phyloP scores from a whole-genome alignment of 78 protist species.

The Dictyostelium capitatum region DNA sequence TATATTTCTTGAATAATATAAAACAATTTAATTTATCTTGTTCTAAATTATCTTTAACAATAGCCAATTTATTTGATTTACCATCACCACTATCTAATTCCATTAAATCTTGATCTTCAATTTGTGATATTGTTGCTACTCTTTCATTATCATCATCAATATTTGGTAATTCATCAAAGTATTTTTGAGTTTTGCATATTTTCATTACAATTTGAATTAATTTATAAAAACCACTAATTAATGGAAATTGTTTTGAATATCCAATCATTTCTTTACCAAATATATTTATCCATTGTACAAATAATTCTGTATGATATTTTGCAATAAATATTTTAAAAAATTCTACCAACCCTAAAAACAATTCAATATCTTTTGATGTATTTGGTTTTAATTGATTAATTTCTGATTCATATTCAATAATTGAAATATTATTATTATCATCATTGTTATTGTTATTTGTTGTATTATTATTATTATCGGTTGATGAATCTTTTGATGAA shows the following conservation, averaged over 20 bases:
- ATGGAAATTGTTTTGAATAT: slow-evolving; percentile 64
- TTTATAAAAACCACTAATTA: slow-evolving; percentile 82
- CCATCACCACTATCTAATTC: no score
- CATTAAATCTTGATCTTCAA: background rate
- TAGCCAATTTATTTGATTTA: background rate
- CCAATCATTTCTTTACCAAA: slow-evolving; percentile 78
- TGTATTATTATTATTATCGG: background rate
- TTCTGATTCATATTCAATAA: slow-evolving; percentile 39
- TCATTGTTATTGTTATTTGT: background rate
- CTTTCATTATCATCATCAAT: background rate
- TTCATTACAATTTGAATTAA: slow-evolving; percentile 55
- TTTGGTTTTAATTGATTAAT: slow-evolving; percentile 45
- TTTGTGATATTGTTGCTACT: background rate
- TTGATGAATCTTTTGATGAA: slow-evolving; percentile 4
- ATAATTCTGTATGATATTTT: slow-evolving; percentile 14
- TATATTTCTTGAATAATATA: slow-evolving; percentile 52
- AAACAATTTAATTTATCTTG: slow-evolving; percentile 64
- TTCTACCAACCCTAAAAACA: slow-evolving; percentile 81
- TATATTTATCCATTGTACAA: slow-evolving; percentile 78
- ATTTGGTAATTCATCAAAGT: slow-evolving; percentile 33
- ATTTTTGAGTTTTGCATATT: slow-evolving; percentile 31
- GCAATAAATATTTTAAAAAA: slow-evolving; percentile 69
- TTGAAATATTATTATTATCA: background rate
- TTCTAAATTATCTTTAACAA: slow-evolving; percentile 10
- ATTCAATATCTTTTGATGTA: slow-evolving; percentile 68